A percentile compares a stretch with the other conserved stretches of the same genome.
phyloP scores from a whole-genome alignment of 805 yeast species.

The Komagataella phaffii region DNA sequence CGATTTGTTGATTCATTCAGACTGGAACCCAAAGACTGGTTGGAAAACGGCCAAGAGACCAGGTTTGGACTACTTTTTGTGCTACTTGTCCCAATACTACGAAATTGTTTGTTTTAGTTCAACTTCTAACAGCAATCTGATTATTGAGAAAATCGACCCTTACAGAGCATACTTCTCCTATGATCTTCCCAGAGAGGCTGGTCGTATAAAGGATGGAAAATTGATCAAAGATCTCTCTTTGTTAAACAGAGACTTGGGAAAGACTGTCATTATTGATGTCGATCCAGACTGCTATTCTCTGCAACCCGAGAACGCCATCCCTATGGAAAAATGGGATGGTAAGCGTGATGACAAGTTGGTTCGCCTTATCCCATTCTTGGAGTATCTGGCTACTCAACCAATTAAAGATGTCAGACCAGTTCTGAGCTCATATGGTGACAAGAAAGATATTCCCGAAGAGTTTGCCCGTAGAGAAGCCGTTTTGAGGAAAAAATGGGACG shows the following conservation, averaged over 20 bases:
- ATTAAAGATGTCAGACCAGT: slow-evolving; percentile 85
- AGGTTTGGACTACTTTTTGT: slow-evolving; percentile 92
- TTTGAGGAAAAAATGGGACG: slow-evolving; percentile 59
- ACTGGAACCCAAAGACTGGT: slow-evolving; percentile 84
- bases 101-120: slow-evolving; percentile 88
- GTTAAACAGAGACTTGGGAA: slow-evolving; percentile 81
- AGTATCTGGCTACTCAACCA: slow-evolving; percentile 79
- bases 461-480: slow-evolving; percentile 65
- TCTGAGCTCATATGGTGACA: slow-evolving; percentile 57
- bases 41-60: slow-evolving; percentile 99
- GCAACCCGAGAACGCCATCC: slow-evolving; percentile 93
- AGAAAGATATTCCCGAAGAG: slow-evolving; percentile 59
- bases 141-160: slow-evolving; percentile 86
- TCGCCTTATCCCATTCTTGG: slow-evolving; percentile 81
- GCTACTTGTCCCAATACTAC: slow-evolving; percentile 88
- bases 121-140: slow-evolving; percentile 72
- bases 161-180: slow-evolving; percentile 79
- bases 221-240: slow-evolving; percentile 81
- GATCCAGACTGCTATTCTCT: slow-evolving; percentile 56
- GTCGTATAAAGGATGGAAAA: slow-evolving; percentile 79
- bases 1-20: slow-evolving; percentile 80
- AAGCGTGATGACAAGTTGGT: slow-evolving; percentile 67
- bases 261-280: slow-evolving; percentile 70
- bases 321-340: slow-evolving; percentile 81
- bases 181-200: slow-evolving; percentile 82